Conservation (phyloP, 2,329 filamentous ascomycete genomes). For the Didymella pomorum region DNA sequence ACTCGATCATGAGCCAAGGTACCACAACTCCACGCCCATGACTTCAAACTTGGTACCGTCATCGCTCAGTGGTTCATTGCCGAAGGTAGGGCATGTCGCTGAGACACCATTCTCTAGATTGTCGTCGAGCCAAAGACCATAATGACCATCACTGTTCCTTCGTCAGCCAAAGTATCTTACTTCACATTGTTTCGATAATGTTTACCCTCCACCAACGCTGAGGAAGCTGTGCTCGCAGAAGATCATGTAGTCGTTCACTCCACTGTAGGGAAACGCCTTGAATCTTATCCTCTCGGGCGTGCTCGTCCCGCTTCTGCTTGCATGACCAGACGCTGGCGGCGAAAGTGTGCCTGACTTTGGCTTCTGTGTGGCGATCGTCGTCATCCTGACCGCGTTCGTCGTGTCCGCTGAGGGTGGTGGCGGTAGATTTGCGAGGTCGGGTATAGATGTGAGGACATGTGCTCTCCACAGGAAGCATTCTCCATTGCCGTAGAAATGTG, state of each 20-base stretch:
- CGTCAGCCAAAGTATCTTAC: slow-evolving; percentile 4
- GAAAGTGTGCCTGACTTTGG: slow-evolving; percentile 36
- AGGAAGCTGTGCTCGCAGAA: slow-evolving; percentile 87
- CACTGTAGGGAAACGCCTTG: slow-evolving; percentile 96
- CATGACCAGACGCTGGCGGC: slow-evolving; percentile 38
- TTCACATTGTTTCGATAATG: slow-evolving; percentile 4
- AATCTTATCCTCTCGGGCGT: slow-evolving; percentile 84
- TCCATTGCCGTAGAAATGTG: slow-evolving; percentile 93
- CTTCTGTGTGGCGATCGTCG: slow-evolving; percentile 58
- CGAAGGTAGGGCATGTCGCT: slow-evolving; percentile 86
- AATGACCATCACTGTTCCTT: slow-evolving; percentile 73
- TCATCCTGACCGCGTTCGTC: slow-evolving; percentile 67
- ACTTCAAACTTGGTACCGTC: slow-evolving; percentile 92
- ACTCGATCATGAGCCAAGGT: slow-evolving; percentile 66
- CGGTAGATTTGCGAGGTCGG: slow-evolving; percentile 64
- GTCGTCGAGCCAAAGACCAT: slow-evolving; percentile 92
- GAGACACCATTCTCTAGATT: slow-evolving; percentile 84
- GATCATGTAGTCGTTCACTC: slow-evolving; percentile 95
- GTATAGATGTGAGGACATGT: slow-evolving; percentile 66
- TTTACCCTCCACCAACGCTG: slow-evolving; percentile 80
- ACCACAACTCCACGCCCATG: slow-evolving; percentile 92
- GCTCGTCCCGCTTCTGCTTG: slow-evolving; percentile 57
- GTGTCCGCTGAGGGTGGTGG: slow-evolving; percentile 75
- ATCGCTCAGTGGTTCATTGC: slow-evolving; percentile 92
- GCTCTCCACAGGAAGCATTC: slow-evolving; percentile 94